phyloP scores from a whole-genome alignment of 163 green algal species.

The Volvox carteri region DNA sequence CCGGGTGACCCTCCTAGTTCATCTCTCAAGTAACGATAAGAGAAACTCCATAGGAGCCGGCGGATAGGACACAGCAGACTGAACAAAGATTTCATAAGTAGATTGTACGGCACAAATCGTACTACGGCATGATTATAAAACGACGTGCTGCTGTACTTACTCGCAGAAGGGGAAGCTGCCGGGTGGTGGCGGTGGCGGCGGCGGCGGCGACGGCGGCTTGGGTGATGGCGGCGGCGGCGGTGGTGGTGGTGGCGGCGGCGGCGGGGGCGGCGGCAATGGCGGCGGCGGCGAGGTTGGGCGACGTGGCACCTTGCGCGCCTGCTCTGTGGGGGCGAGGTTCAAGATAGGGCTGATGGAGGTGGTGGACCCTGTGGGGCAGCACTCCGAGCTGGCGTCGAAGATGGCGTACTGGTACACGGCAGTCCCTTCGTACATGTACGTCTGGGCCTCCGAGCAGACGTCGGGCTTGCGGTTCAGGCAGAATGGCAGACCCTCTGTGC shows the following conservation, averaged over 20 bases:
- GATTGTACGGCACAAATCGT: too few relatives aligned
- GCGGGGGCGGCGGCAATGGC: not conserved
- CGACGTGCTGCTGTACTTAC: not conserved
- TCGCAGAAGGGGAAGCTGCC: slow-evolving; percentile 6
- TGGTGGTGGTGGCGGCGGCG: not conserved
- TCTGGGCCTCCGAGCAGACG: not conserved
- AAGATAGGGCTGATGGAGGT: not conserved
- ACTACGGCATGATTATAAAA: too few relatives aligned
- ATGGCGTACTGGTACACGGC: not conserved
- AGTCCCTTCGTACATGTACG: not conserved
- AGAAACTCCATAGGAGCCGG: too few relatives aligned
- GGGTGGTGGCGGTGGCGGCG: not conserved
- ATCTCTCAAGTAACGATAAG: too few relatives aligned
- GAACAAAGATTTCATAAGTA: too few relatives aligned
- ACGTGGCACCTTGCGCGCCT: too few relatives aligned
- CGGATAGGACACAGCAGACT: too few relatives aligned
- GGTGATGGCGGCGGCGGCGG: not conserved
- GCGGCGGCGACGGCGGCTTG: not conserved
- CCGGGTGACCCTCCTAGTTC: too few relatives aligned
- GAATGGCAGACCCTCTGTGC: not conserved
- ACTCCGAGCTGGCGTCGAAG: not conserved
- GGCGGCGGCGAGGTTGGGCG: not conserved
- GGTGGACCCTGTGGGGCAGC: not conserved
- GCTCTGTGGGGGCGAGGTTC: not conserved
- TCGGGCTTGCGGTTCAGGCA: not conserved